Evolutionary conservation across 805 yeast species (phyloP).

Genomic region (Barnettozyma salicaria): DNA sequence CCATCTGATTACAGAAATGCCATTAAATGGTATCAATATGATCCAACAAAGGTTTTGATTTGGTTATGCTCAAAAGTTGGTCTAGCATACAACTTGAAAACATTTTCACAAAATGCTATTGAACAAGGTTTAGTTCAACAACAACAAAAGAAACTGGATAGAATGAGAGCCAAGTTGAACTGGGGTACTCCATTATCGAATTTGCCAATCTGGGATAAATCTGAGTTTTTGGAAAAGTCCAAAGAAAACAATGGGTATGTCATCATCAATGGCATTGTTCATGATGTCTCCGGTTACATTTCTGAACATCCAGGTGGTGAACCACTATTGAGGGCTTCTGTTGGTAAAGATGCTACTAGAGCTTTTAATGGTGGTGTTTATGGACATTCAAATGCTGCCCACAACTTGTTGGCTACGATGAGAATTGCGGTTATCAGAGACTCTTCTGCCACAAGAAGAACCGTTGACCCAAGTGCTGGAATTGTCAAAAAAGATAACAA

Average conservation of each 20-base stretch:
- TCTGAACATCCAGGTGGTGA: constrained; percentile 84
- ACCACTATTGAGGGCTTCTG: constrained; percentile 60
- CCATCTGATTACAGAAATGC: constrained; percentile 88
- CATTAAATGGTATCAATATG: constrained; percentile 81
- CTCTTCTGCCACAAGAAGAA: constrained; percentile 37
- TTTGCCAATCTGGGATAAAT: constrained; percentile 70
- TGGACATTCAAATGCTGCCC: constrained; percentile 82
- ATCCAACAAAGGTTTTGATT: constrained; percentile 69
- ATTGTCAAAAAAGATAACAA: constrained; percentile 9
- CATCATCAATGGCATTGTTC: constrained; percentile 73
- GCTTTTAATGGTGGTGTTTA: constrained; percentile 87
- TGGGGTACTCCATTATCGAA: constrained; percentile 70
- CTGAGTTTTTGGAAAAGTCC: constrained; percentile 40
- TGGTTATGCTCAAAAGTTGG: constrained; percentile 58
- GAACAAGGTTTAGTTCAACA: constrained; percentile 80
- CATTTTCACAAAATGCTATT: constrained; percentile 73
- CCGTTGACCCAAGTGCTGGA: constrained; percentile 18
- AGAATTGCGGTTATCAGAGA: constrained; percentile 77
- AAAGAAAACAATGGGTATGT: constrained; percentile 53
- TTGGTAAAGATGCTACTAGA: constrained; percentile 76
- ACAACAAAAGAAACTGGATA: constrained; percentile 71
- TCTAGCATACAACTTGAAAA: constrained; percentile 61
- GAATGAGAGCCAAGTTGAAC: constrained; percentile 52
- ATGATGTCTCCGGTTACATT: constrained; percentile 62
- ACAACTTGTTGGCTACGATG: constrained; percentile 73